Conservation (phyloP, 129 eudicot species). For the Chrysanthemum makinoi region DNA sequence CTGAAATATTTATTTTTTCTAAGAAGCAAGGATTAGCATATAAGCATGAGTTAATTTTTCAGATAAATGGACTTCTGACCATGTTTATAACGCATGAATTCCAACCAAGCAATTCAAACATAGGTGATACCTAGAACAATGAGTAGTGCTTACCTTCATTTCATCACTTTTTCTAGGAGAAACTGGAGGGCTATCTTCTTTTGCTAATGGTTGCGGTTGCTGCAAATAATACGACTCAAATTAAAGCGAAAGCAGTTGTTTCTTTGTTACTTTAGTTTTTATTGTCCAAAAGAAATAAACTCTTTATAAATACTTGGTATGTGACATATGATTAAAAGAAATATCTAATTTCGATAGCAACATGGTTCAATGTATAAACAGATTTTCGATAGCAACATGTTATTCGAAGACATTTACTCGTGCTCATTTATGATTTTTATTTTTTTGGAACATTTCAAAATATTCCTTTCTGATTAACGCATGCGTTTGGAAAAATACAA, state of each 20-base stretch:
- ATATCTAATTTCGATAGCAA: too few relatives aligned
- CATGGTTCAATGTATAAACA: too few relatives aligned
- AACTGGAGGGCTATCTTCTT: conserved; percentile 65
- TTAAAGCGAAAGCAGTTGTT: background rate
- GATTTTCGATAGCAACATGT: too few relatives aligned
- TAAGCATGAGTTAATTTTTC: background rate
- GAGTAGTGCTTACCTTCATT: conserved; percentile 46
- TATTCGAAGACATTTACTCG: too few relatives aligned
- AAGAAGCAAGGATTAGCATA: background rate
- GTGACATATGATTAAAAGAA: too few relatives aligned
- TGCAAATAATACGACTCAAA: conserved; percentile 23
- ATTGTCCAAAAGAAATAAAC: too few relatives aligned
- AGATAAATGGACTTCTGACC: background rate
- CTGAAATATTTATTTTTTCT: background rate
- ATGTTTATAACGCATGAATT: background rate
- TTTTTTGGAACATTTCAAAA: background rate
- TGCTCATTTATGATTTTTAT: too few relatives aligned
- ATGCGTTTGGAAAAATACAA: background rate
- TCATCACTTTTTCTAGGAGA: conserved; percentile 84
- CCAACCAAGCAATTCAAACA: background rate
- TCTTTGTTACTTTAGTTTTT: too few relatives aligned
- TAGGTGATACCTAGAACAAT: background rate
- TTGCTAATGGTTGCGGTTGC: conserved; percentile 43
- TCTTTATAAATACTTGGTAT: too few relatives aligned
- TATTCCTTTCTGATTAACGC: background rate